Evolutionary conservation across 495 filamentous ascomycete species (phyloP).

Genomic region (Neurospora sp.): DNA sequence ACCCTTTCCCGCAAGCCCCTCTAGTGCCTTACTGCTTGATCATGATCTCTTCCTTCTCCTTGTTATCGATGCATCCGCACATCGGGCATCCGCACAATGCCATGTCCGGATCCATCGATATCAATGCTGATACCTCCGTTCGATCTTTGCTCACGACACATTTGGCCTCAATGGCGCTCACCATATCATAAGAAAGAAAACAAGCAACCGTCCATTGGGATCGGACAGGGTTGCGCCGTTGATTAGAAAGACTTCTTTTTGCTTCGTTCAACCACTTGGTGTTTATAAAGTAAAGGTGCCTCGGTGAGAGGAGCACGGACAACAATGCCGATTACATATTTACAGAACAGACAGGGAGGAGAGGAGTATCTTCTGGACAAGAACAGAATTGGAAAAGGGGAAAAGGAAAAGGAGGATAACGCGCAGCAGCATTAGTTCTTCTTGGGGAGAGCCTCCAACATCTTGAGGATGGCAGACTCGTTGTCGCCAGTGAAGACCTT

Average conservation of each 20-base stretch:
- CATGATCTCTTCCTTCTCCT: background rate
- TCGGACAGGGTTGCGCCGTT: background rate
- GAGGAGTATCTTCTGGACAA: constrained; percentile 3
- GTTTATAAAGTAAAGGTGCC: background rate
- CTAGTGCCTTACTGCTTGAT: background rate
- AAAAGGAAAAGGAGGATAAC: background rate
- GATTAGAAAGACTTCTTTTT: background rate
- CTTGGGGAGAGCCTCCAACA: constrained; percentile 51
- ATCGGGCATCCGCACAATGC: background rate
- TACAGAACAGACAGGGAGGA: constrained; percentile 3
- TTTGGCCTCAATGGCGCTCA: background rate
- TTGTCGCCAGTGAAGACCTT: constrained; percentile 64
- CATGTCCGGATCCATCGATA: background rate
- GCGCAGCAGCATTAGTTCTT: constrained; percentile 27
- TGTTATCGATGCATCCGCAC: background rate
- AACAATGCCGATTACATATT: background rate
- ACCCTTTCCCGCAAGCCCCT: background rate
- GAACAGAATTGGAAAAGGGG: background rate
- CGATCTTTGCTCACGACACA: background rate
- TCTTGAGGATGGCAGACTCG: constrained; percentile 74
- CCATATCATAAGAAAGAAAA: background rate
- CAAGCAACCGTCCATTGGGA: background rate
- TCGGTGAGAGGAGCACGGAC: background rate
- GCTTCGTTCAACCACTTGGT: background rate
- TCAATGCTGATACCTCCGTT: background rate